These are phyloP conservation scores for Tulasnella sp. DNA, from an alignment of 768 basidiomycete species.

Conservation along the genomic window DNA sequence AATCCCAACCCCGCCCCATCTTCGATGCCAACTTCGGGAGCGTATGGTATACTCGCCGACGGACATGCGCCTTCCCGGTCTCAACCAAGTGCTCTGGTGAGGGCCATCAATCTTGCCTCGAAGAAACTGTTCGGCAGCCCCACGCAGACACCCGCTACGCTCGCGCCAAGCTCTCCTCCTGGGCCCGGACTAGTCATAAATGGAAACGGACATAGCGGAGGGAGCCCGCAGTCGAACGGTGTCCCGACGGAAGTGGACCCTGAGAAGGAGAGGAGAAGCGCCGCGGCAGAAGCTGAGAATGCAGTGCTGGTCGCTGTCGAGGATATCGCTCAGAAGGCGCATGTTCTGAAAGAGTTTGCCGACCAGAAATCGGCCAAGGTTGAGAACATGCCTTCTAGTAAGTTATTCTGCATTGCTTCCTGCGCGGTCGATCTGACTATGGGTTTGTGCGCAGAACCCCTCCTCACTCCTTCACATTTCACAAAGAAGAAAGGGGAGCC, in stretches of 20 bases:
- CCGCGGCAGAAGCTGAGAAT: slow-evolving; percentile 57
- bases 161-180: slow-evolving; percentile 2
- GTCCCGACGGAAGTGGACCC: background rate
- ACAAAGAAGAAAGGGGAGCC: slow-evolving; percentile 64
- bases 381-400: slow-evolving; percentile 79
- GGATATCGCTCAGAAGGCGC: slow-evolving; percentile 92
- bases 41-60: slow-evolving; percentile 11
- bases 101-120: slow-evolving; percentile 74
- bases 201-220: background rate
- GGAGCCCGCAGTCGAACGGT: background rate
- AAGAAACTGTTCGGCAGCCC: slow-evolving; percentile 72
- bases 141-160: slow-evolving; percentile 33
- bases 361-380: slow-evolving; percentile 92
- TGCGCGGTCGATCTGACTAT: background rate
- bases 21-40: background rate
- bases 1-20: slow-evolving; percentile 21
- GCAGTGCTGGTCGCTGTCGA: slow-evolving; percentile 76
- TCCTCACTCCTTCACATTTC: slow-evolving; percentile 77
- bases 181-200: background rate
- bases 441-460: slow-evolving; percentile 55
- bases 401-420: slow-evolving; percentile 30
- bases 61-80: slow-evolving; percentile 34
- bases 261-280: slow-evolving; percentile 2
- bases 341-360: slow-evolving; percentile 88
- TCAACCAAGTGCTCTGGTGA: slow-evolving; percentile 53